Percentiles rank a stretch among this genome's conserved stretches.
phyloP scores from a whole-genome alignment of 768 basidiomycete genomes.

The Suillus placidus region DNA sequence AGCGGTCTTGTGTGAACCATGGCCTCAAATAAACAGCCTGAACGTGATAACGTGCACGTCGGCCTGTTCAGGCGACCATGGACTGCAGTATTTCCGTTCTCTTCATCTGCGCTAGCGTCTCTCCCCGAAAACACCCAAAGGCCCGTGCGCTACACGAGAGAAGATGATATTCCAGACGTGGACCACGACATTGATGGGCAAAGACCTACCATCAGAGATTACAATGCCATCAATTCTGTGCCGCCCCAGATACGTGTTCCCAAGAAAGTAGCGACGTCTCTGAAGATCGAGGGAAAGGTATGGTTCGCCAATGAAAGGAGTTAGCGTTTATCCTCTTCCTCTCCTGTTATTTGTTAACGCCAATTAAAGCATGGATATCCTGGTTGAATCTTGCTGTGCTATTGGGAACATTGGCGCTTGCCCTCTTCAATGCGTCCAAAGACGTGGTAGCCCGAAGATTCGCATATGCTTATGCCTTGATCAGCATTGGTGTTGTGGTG shows the following conservation, averaged over 20 bases:
- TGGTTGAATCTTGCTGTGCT: slow-evolving; percentile 89
- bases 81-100: slow-evolving; percentile 73
- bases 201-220: slow-evolving; percentile 67
- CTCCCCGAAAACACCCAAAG: slow-evolving; percentile 44
- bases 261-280: slow-evolving; percentile 77
- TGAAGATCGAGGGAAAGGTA: slow-evolving; percentile 92
- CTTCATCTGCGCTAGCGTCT: slow-evolving; percentile 57
- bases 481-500: slow-evolving; percentile 75
- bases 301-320: slow-evolving; percentile 98
- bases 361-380: slow-evolving; percentile 77
- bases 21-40: slow-evolving; percentile 21
- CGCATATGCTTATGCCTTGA: slow-evolving; percentile 79
- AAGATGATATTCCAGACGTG: slow-evolving; percentile 73
- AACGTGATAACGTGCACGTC: slow-evolving; percentile 23
- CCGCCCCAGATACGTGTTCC: slow-evolving; percentile 73
- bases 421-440: slow-evolving; percentile 84
- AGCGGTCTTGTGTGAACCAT: slow-evolving; percentile 6
- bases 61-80: slow-evolving; percentile 57
- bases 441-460: slow-evolving; percentile 67
- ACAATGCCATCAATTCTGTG: slow-evolving; percentile 69
- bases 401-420: slow-evolving; percentile 81
- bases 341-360: slow-evolving; percentile 10
- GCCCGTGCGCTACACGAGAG: slow-evolving; percentile 59
- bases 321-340: slow-evolving; percentile 37
- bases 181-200: slow-evolving; percentile 51